Conservation (phyloP, 164 flowering plant genomes). For the Dillenia turbinata region DNA sequence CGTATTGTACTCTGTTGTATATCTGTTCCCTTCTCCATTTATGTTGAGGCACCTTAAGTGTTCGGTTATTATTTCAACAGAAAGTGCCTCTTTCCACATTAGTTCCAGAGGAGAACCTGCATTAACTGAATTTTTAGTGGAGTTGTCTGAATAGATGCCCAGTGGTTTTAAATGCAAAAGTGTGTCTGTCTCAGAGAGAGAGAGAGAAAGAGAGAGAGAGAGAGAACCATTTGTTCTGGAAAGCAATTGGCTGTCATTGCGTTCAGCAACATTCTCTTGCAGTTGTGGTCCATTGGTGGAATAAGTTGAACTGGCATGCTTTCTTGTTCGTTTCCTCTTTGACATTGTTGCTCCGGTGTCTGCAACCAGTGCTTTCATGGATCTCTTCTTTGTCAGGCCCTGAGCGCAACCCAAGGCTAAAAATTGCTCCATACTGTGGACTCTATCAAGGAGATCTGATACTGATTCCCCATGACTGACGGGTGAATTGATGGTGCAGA, state of each 20-base stretch:
- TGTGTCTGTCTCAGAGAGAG: background rate
- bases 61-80: conserved; percentile 38
- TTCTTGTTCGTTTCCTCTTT: conserved; percentile 40
- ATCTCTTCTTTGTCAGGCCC: conserved; percentile 33
- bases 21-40: conserved; percentile 21
- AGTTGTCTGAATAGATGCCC: background rate
- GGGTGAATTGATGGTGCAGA: background rate
- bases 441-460: background rate
- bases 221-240: conserved; percentile 19
- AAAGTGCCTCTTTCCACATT: conserved; percentile 11
- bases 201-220: background rate
- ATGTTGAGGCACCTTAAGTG: conserved; percentile 36
- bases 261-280: conserved; percentile 6
- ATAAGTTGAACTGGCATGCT: conserved; percentile 11
- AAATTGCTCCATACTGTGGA: conserved; percentile 12
- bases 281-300: conserved; percentile 9
- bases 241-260: conserved; percentile 1
- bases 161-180: background rate
- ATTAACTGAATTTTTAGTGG: conserved; percentile 2
- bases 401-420: conserved; percentile 8
- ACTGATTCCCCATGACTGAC: conserved; percentile 2
- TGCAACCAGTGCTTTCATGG: conserved; percentile 31
- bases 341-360: conserved; percentile 19
- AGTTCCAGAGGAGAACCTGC: conserved; percentile 33
- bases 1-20: conserved; percentile 6